Evolutionary conservation across 495 filamentous ascomycete genomes (phyloP).

Genomic region (Xylaria palmicola): DNA sequence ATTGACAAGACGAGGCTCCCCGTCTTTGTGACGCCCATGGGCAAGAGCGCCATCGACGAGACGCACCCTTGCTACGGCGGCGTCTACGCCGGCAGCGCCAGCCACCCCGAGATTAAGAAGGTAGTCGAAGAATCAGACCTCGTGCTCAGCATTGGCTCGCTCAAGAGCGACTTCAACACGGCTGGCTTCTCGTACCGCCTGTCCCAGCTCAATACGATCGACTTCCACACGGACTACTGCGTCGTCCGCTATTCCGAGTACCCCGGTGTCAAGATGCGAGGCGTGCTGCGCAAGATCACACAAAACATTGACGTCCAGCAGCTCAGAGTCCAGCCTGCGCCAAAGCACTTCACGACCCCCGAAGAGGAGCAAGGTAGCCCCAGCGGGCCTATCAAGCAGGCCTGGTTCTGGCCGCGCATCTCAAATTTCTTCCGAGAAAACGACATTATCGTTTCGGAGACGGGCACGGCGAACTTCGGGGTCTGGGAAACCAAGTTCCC

Average conservation of each 20-base stretch:
- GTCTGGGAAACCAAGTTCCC: constrained; percentile 88
- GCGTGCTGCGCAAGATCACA: constrained; percentile 75
- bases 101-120: constrained; percentile 65
- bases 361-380: constrained; percentile 42
- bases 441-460: constrained; percentile 85
- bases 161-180: constrained; percentile 89
- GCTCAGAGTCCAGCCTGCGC: constrained; percentile 45
- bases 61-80: constrained; percentile 73
- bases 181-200: constrained; percentile 84
- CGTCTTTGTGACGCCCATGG: constrained; percentile 88
- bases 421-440: constrained; percentile 72
- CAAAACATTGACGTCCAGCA: constrained; percentile 58
- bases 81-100: constrained; percentile 84
- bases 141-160: constrained; percentile 77
- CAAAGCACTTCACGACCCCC: constrained; percentile 48
- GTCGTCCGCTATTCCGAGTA: constrained; percentile 80
- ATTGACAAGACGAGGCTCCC: constrained; percentile 74
- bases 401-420: constrained; percentile 81
- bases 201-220: constrained; percentile 78
- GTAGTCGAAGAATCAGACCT: constrained; percentile 79
- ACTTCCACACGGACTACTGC: constrained; percentile 79
- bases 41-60: constrained; percentile 86
- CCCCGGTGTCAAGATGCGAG: constrained; percentile 79
- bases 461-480: constrained; percentile 87
- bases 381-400: constrained; percentile 64